Evolutionary conservation across 176 grass and related monocot genomes (phyloP).

Genomic region (Oryza punctata): DNA sequence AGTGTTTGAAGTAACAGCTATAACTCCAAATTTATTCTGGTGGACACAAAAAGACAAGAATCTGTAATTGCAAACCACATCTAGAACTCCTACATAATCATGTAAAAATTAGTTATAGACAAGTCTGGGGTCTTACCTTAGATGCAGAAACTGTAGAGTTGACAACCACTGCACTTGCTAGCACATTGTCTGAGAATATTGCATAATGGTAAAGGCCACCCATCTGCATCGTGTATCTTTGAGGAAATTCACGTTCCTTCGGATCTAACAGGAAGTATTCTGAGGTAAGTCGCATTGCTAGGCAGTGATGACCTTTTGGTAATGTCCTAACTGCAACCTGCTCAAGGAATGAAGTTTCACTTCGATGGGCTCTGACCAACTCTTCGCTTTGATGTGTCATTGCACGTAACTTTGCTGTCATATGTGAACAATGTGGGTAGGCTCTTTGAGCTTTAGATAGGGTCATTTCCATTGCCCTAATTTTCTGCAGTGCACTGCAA

Average conservation of each 20-base stretch:
- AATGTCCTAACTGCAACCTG: constrained; percentile 71
- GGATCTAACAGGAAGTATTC: constrained; percentile 69
- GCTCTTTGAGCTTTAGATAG: constrained; percentile 60
- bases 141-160: constrained; percentile 70
- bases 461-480: constrained; percentile 63
- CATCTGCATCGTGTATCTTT: constrained; percentile 36
- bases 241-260: constrained; percentile 43
- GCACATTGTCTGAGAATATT: constrained; percentile 83
- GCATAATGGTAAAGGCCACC: constrained; percentile 75
- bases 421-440: constrained; percentile 69
- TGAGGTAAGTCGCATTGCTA: constrained; percentile 74
- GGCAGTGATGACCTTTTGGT: constrained; percentile 87
- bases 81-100: neutral
- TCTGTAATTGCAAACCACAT: constrained; percentile 3
- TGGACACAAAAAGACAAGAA: neutral
- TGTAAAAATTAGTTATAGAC: neutral
- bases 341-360: constrained; percentile 70
- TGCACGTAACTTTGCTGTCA: constrained; percentile 75
- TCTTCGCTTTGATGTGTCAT: constrained; percentile 77
- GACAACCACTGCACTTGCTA: constrained; percentile 83
- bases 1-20: neutral
- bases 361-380: constrained; percentile 69
- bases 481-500: constrained; percentile 83
- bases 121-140: constrained; percentile 50
- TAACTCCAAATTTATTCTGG: neutral